Evolutionary conservation across 2,329 filamentous ascomycete genomes (phyloP), one percentile per base, ranked within the genome.

Genomic region (Colletotrichum chrysophilum): DNA sequence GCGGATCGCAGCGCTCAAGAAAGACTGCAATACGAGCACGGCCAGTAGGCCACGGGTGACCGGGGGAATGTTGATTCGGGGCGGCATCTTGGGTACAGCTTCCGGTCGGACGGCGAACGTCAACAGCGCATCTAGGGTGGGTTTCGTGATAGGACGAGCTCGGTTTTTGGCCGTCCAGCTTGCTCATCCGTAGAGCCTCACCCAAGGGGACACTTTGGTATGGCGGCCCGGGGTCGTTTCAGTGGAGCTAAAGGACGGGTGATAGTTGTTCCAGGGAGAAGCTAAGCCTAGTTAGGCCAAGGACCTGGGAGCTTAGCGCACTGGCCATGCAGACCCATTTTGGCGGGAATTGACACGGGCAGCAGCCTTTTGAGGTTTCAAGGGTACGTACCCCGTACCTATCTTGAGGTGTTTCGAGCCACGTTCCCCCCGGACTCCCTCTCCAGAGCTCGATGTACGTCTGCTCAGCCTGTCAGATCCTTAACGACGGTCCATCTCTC

Each of bases 21-120:
- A 86, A 68, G 96, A 97, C 85, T 98, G 93, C 78, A 92, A 87
- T 78, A 96, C 85, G 74, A 98, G 90, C 76, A 90, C 89, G 82
- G 94, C 91, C 80, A 99, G 93, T 71, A 96, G 89, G 80, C 91
- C 92, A 78, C 97, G 94, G 64, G 97, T 98, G 79, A 98, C 92
- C 34, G 97, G 96, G 76, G 97, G 97, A 78, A 98, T 93, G 82
- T 97, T 98, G 86, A 98, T 90, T 88, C 96, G 93, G 70, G 93
- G 90, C 81, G 94, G 91, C 95, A 98, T 94, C 83, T 81, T 85
- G 85, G 80, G n/a, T 52, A 76, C 43, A 62, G 74, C 64, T 76
- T 76, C 70, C 74, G 60, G 65, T 74, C 65, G 48, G 56, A 24
- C 43, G 70, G 70, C 58, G 70, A 30, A 65, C 74, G 70, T 74